A percentile compares a stretch with the other conserved stretches of the same genome.
phyloP scores from a whole-genome alignment of 805 yeast species.

The Maudiozyma bulderi region DNA sequence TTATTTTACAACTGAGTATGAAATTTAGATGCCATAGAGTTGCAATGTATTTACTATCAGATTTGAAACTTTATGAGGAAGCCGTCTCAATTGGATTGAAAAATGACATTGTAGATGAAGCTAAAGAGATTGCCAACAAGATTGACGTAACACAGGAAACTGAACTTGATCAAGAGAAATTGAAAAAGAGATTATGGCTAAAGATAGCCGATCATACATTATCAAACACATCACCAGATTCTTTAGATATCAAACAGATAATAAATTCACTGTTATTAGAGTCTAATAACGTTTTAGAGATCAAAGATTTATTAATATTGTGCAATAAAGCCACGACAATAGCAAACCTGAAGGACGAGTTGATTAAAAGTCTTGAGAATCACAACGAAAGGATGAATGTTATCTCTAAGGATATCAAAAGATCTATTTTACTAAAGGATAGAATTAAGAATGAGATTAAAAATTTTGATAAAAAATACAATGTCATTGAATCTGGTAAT shows the following conservation, averaged over 20 bases:
- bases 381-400: conserved; percentile 59
- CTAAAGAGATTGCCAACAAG: conserved; percentile 15
- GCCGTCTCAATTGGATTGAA: conserved; percentile 70
- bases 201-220: conserved; percentile 38
- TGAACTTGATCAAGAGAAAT: conserved; percentile 14
- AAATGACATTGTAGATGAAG: conserved; percentile 33
- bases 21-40: conserved; percentile 48
- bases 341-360: conserved; percentile 74
- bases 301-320: conserved; percentile 75
- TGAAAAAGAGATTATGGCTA: conserved; percentile 67
- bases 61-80: conserved; percentile 61
- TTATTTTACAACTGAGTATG: conserved; percentile 64
- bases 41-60: conserved; percentile 65
- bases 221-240: conserved; percentile 3
- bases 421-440: conserved; percentile 52
- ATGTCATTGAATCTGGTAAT: conserved; percentile 72
- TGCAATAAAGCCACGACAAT: conserved; percentile 79
- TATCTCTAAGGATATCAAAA: conserved; percentile 65
- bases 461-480: conserved; percentile 43
- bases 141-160: background rate
- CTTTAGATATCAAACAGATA: conserved; percentile 23
- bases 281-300: conserved; percentile 44
- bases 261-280: conserved; percentile 32
- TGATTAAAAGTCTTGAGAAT: conserved; percentile 66
- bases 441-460: conserved; percentile 53